A percentile compares a stretch with the other conserved stretches of the same genome.
phyloP scores from a whole-genome alignment of 768 basidiomycete genomes.

The Dioszegia hungarica region DNA sequence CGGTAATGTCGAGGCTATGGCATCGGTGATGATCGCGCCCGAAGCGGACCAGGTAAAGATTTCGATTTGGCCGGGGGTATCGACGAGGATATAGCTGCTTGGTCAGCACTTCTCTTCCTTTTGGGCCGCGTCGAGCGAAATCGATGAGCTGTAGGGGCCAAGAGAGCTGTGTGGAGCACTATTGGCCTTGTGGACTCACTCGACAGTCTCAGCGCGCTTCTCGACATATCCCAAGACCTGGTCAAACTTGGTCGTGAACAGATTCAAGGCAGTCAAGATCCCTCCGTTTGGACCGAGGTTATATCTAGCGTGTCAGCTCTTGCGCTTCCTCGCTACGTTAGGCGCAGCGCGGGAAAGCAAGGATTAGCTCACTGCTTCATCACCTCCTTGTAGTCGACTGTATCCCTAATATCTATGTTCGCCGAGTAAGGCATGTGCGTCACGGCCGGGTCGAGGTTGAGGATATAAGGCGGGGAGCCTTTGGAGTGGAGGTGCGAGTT shows the following conservation, averaged over 20 bases:
- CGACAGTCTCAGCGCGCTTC: constrained; percentile 78
- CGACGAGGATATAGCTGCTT: constrained; percentile 81
- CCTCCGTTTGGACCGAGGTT: constrained; percentile 98
- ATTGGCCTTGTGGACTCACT: constrained; percentile 72
- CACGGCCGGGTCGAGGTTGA: constrained; percentile 97
- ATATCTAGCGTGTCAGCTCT: constrained; percentile 58
- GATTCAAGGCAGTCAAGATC: constrained; percentile 90
- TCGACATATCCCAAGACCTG: constrained; percentile 89
- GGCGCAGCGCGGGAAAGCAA: not conserved
- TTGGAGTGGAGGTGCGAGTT: constrained; percentile 81
- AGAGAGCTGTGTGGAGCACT: too few species aligned
- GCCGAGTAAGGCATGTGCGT: constrained; percentile 84
- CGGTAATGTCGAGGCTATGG: constrained; percentile 85
- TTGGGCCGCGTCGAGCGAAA: too few species aligned
- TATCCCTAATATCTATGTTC: constrained; percentile 97
- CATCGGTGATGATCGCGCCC: constrained; percentile 96
- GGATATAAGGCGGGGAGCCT: constrained; percentile 72
- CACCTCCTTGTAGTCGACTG: constrained; percentile 93
- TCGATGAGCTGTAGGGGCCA: too few species aligned
- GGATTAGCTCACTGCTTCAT: constrained; percentile 88
- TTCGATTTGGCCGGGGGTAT: constrained; percentile 98
- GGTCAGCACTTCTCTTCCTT: not conserved
- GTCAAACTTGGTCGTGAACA: constrained; percentile 98
- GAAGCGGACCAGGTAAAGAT: constrained; percentile 99
- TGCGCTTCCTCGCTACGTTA: not conserved